Conservation (phyloP, 768 basidiomycete genomes). For the Tricholoma hemisulphureum region DNA sequence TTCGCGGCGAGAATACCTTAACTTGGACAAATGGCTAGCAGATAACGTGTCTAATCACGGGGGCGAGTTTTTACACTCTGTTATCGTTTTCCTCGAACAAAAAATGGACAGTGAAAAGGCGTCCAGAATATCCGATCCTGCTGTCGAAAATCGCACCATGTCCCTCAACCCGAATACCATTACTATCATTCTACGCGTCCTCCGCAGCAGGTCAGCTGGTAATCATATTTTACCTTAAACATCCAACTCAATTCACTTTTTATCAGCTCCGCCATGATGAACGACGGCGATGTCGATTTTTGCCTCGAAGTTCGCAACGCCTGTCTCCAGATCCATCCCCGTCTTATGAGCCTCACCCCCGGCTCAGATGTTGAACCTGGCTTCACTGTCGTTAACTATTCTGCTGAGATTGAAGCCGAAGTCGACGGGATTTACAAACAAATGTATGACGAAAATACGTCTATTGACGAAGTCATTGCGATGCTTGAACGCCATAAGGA, state of each 20-base stretch:
- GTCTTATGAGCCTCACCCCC: constrained; percentile 91
- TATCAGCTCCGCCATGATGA: constrained; percentile 67
- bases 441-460: constrained; percentile 95
- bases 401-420: constrained; percentile 86
- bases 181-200: constrained; percentile 86
- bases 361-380: constrained; percentile 88
- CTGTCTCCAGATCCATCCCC: constrained; percentile 92
- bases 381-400: constrained; percentile 83
- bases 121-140: constrained; percentile 72
- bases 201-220: constrained; percentile 72
- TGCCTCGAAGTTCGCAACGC: constrained; percentile 90
- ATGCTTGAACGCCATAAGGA: constrained; percentile 85
- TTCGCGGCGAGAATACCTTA: constrained; percentile 88
- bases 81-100: constrained; percentile 85
- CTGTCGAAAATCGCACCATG: constrained; percentile 79
- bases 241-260: neutral
- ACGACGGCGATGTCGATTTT: constrained; percentile 75
- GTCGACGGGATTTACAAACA: constrained; percentile 95
- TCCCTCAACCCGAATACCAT: constrained; percentile 84
- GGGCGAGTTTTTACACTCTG: constrained; percentile 80
- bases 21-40: constrained; percentile 95
- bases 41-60: constrained; percentile 84
- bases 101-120: constrained; percentile 91
- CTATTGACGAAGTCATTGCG: constrained; percentile 90
- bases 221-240: neutral